Conservation (phyloP, 23 red algal genomes). For the Pyropia yezoensis region DNA sequence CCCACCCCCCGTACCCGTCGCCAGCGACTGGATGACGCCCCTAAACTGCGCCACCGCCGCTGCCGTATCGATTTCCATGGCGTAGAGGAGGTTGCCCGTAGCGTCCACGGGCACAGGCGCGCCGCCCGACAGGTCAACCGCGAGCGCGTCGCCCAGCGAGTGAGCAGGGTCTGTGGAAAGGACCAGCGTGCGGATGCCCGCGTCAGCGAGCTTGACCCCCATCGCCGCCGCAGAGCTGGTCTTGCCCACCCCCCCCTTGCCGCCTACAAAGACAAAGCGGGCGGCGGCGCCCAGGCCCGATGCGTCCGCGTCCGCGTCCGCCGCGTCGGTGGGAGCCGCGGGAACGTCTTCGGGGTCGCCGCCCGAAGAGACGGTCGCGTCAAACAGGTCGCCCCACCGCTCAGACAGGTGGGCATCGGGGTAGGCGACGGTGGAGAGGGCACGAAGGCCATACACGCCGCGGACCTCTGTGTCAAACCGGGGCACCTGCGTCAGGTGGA, state of each 20-base stretch:
- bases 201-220: slow-evolving; percentile 44
- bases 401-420: no score
- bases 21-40: slow-evolving; percentile 31
- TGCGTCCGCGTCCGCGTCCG: not conserved
- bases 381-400: not conserved
- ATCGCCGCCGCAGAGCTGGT: slow-evolving; percentile 61
- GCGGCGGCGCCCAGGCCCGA: slow-evolving; percentile 13
- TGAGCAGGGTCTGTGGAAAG: slow-evolving; percentile 96
- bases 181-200: slow-evolving; percentile 67
- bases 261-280: slow-evolving; percentile 76
- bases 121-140: slow-evolving; percentile 43
- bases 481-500: slow-evolving; percentile 46
- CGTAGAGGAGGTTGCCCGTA: slow-evolving; percentile 39
- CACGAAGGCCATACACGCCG: slow-evolving; percentile 47
- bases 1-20: slow-evolving; percentile 27
- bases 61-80: slow-evolving; percentile 88
- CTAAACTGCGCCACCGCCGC: slow-evolving; percentile 75
- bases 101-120: slow-evolving; percentile 43
- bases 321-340: slow-evolving; percentile 3
- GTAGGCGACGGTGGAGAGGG: slow-evolving; percentile 21
- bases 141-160: slow-evolving; percentile 80
- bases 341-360: not conserved
- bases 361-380: not conserved
- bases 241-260: slow-evolving; percentile 95
- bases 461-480: slow-evolving; percentile 77